Base-by-base conservation (phyloP, 805 yeast genomes). In the Yamadazyma sp. region DNA sequence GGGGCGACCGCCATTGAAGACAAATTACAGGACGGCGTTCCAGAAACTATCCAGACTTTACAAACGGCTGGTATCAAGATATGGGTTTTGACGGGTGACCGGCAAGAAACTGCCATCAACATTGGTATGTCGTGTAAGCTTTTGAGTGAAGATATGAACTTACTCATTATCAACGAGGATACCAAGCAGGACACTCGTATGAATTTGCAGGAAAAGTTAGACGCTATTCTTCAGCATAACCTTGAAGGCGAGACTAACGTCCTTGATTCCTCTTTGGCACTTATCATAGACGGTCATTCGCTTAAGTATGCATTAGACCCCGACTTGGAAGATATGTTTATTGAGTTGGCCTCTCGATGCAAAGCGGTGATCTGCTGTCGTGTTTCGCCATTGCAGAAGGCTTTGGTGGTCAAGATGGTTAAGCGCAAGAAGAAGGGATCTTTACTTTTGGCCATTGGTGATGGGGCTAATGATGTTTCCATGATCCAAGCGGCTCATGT, bases 401-500 rank as follows among this genome's bases (percentile, higher is more conserved):
- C 99, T 0, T 66, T 93, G 37, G 99, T 93, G 12, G 99, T 93
- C 16, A 88, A 87, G 54, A 77, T 93, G 76, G 98, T 91, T 14
- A 93, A 93, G 57, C 70, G 86, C 34, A 83, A 87, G 64, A 64
- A 64, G 59, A 74, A 76, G 54, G 81, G 84, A 32, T 78, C 95
- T 2, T 60, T 85, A 28, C 61, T 95, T 28, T 68, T 93, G 42
- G 98, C 99, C 1, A 84, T 93, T 55, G 99, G 99, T 29, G 99
- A 93, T 63, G 99, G 99, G 55, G 99, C 99, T 3, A 93, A 93
- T 56, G 99, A 93, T 66, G 99, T 93, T 27, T 84, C 95, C 24
- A 93, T 93, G 99, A 93, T 93, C 48, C 99, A 93, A 62, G 98
- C 99, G 11, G 99, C 99, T 0, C 98, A 93, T 60, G 96, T 93